phyloP scores from a whole-genome alignment of 495 filamentous ascomycete species.

The Jackrogersella minutella region DNA sequence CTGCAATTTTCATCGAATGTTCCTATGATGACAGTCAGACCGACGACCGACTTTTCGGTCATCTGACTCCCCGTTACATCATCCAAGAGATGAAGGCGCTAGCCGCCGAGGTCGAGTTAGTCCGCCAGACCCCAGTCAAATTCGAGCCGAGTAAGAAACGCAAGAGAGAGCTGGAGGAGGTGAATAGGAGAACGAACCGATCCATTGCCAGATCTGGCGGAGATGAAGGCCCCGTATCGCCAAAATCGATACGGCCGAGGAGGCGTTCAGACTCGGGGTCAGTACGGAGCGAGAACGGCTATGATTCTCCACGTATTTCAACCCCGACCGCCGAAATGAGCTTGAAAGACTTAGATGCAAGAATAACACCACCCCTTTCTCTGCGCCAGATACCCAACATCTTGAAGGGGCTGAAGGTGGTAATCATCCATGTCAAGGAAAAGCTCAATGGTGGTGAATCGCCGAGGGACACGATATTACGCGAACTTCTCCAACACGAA shows the following conservation, averaged over 20 bases:
- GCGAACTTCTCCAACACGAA: conserved; percentile 70
- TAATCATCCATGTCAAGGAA: conserved; percentile 86
- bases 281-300: conserved; percentile 19
- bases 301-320: conserved; percentile 45
- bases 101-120: conserved; percentile 67
- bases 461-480: conserved; percentile 70
- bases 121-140: conserved; percentile 43
- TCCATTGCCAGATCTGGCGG: background rate
- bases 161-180: conserved; percentile 45
- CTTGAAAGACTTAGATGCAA: conserved; percentile 45
- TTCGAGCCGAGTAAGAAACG: conserved; percentile 51
- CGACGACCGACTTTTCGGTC: conserved; percentile 82
- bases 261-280: conserved; percentile 14
- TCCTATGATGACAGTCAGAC: conserved; percentile 81
- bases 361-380: background rate
- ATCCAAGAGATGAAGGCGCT: conserved; percentile 77
- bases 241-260: conserved; percentile 46
- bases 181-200: conserved; percentile 12
- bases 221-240: conserved; percentile 51
- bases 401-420: conserved; percentile 65
- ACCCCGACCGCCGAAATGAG: conserved; percentile 51
- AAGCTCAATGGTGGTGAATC: conserved; percentile 68
- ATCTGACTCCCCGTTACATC: conserved; percentile 83
- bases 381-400: conserved; percentile 30
- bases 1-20: conserved; percentile 93